Evolutionary conservation across 2,329 filamentous ascomycete genomes (phyloP).

Genomic region (Phialocephala subalpina): DNA sequence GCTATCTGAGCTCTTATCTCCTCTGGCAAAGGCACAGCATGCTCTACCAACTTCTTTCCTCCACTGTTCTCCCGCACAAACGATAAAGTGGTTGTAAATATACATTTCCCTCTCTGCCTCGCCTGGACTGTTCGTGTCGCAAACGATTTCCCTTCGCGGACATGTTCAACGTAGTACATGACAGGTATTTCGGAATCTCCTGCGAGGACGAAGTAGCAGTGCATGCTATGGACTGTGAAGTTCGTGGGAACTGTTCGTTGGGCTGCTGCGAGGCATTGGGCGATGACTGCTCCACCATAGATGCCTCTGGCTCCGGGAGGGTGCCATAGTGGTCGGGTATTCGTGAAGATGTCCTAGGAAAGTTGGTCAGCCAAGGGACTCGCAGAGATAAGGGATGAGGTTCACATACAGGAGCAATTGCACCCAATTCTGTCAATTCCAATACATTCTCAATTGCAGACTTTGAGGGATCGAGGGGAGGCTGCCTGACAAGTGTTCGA

Average conservation of each 20-base stretch:
- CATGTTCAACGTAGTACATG: constrained; percentile 92
- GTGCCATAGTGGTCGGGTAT: constrained; percentile 90
- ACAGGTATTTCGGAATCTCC: constrained; percentile 86
- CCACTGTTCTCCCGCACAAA: constrained; percentile 76
- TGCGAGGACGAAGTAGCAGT: constrained; percentile 98
- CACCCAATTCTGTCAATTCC: constrained; percentile 81
- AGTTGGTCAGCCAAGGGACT: constrained; percentile 15
- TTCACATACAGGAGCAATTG: constrained; percentile 73
- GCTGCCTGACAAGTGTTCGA: constrained; percentile 76
- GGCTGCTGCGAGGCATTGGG: constrained; percentile 87
- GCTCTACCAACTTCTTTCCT: constrained; percentile 62
- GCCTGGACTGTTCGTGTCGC: constrained; percentile 96
- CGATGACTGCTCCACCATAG: constrained; percentile 92
- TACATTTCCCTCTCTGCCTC: constrained; percentile 83
- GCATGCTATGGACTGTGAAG: constrained; percentile 93
- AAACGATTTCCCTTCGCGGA: constrained; percentile 89
- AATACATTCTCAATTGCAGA: constrained; percentile 89
- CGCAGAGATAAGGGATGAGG: not conserved
- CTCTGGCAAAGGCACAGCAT: constrained; percentile 68
- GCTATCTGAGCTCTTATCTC: constrained; percentile 42
- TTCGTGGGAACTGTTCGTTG: constrained; percentile 83
- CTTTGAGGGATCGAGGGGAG: constrained; percentile 74
- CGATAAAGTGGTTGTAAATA: constrained; percentile 95
- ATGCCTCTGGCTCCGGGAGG: constrained; percentile 91
- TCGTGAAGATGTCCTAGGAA: constrained; percentile 87